Evolutionary conservation across 2,329 filamentous ascomycete genomes (phyloP), one percentile per base, ranked within the genome.

Genomic region (Diaporthe humulicola): DNA sequence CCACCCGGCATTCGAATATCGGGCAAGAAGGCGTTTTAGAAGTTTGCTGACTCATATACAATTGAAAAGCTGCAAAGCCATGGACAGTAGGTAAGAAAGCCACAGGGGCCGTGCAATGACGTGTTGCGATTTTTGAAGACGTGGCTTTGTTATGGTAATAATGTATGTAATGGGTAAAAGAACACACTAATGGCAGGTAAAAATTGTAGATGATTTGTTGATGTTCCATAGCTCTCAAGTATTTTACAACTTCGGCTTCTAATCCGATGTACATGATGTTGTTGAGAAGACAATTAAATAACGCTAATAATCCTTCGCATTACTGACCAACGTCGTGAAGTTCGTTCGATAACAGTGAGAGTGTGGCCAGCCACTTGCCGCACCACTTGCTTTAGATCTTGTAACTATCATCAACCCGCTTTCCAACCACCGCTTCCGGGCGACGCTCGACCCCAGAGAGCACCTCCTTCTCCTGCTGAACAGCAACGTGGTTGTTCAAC

Each of bases 401-500:
- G 14, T 54, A 40, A 9, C 33, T 50, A 25, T 69, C 64, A 9
- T 69, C 64, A 25, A 40, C 33, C 9, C 48, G 15, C 64, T 69
- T 54, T 1, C 48, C 64, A 54, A 14, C n/a, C 64, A 40, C 48
- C 12, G 45, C 33, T 1, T 54, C 48, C 22, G 64, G 64, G 8
- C 48, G 64, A 36, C 64, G 64, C 33, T 54, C 14, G 10, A 69
- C 64, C 2, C 64, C 64, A 54, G 64, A 69, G 2, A 79, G 64
- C 33, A 80, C 76, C 38, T 80, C 79, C 74, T 77, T 79, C 74
- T 82, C 79, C 69, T 80, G 77, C 75, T 81, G 78, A 3, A 83
- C 75, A 14, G 81, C 81, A 45, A 82, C 77, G 69, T 83, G 80
- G 72, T 81, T 82, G 19, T 78, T 83, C 50, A 83, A 75, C 64